Base-by-base conservation (phyloP, 1,284 basidiomycete species). In the Afroboletus lepidellus region DNA sequence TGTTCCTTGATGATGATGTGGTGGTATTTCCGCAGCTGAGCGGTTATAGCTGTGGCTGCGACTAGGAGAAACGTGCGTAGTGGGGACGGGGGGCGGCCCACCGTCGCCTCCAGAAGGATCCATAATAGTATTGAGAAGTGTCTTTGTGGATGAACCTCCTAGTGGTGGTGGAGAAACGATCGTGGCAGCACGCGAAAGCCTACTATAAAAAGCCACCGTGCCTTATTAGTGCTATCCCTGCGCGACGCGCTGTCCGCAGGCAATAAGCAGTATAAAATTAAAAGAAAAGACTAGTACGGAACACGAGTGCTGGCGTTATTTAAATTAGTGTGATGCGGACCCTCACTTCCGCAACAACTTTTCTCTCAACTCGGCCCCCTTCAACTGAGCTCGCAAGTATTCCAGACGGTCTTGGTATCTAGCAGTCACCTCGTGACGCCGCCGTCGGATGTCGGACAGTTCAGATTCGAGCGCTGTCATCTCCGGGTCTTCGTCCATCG, bases 301-400 rank as follows among this genome's bases (percentile, higher is more conserved):
- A 52, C 58, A 54, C 21, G 42, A 51, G 21, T n/a, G n/a, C n/a
- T n/a, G 24, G 30, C 39, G 18, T 29, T 16, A 23, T 37, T 38
- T 43, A 38, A 45, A 30, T 24, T 30, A 44, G 46, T 18, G 44
- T 23, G 37, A 5, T 46, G 25, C n/a, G 43, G 33, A 41, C 33
- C 24, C 43, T 76, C 65, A 81, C 62, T 74, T 78, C 60, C 75
- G 76, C 72, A 84, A 53, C 51, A 88, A 67, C 65, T 84, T 86
- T 71, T 89, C 87, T 52, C 84, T 83, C 63, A 89, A 67, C 69
- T 89, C 84, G 1, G 86, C 87, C 23, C 83, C 82, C 69, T 87
- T 88, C 66, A 89, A 63, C 67, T 81, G 81, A 46, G 86, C 86
- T 41, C 80, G 77, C 56, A 89, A 70, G 60, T 85, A 88, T 57